Conservation (phyloP, 768 basidiomycete species). For the Mycena kentingensis region DNA sequence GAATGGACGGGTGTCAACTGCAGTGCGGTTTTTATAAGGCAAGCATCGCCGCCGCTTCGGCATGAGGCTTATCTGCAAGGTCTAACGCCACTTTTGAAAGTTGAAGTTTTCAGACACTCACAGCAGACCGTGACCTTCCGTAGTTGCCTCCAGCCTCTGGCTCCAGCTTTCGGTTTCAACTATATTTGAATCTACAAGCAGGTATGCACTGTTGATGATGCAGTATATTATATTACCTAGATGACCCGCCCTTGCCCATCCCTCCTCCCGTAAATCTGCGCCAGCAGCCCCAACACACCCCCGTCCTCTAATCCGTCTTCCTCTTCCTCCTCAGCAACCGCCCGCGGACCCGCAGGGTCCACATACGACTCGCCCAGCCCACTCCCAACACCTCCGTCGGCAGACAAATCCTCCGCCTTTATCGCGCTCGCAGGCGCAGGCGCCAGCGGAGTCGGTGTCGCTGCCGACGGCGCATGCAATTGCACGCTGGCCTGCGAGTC, state of each 20-base stretch:
- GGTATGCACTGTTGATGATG: background rate
- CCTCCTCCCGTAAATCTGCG: conserved; percentile 78
- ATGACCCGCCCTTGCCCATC: conserved; percentile 54
- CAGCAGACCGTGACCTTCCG: too few species aligned
- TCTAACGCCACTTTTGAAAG: too few species aligned
- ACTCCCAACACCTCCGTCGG: conserved; percentile 60
- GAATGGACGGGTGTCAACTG: too few species aligned
- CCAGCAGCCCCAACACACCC: conserved; percentile 81
- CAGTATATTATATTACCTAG: too few species aligned
- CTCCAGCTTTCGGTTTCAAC: too few species aligned
- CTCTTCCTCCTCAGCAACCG: conserved; percentile 54
- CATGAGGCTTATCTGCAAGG: too few species aligned
- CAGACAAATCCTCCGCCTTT: conserved; percentile 48
- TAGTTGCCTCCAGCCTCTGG: too few species aligned
- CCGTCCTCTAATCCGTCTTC: conserved; percentile 77
- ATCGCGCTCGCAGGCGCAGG: conserved; percentile 23
- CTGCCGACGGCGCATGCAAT: background rate
- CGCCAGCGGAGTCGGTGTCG: conserved; percentile 10
- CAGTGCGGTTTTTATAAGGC: too few species aligned
- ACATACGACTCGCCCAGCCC: conserved; percentile 76
- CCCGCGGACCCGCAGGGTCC: conserved; percentile 53
- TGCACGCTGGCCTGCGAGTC: conserved; percentile 68
- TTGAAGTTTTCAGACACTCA: too few species aligned
- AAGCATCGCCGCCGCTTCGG: too few species aligned
- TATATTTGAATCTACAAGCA: background rate